Evolutionary conservation across 345 rosid species (phyloP).

Genomic region (Aurinia saxatilis): DNA sequence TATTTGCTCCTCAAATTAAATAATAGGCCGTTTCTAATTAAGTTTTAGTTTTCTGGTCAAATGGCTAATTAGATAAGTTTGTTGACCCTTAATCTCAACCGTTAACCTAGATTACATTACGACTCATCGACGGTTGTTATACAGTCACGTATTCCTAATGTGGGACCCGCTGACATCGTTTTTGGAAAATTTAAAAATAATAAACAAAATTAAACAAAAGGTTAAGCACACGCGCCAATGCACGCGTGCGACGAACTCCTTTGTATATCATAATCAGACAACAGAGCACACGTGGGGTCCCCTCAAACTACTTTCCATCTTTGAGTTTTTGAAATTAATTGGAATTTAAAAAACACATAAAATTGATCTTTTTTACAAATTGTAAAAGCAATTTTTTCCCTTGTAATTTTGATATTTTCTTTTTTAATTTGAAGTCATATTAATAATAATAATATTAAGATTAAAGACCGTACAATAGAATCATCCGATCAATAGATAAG

Average conservation of each 20-base stretch:
- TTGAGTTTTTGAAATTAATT: neutral
- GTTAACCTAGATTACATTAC: slow-evolving; percentile 18
- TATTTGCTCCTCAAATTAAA: neutral
- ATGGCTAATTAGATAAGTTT: slow-evolving; percentile 32
- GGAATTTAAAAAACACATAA: neutral
- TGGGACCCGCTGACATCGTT: slow-evolving; percentile 34
- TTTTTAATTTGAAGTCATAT: too few species aligned
- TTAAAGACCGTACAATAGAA: too few species aligned
- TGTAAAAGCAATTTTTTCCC: too few species aligned
- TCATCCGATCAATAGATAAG: too few species aligned
- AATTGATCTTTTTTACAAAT: too few species aligned
- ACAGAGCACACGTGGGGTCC: slow-evolving; percentile 30
- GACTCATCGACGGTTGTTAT: slow-evolving; percentile 23
- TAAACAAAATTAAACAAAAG: neutral
- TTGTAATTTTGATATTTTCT: too few species aligned
- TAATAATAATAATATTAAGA: too few species aligned
- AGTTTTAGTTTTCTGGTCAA: slow-evolving; percentile 33
- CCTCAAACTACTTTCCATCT: slow-evolving; percentile 15
- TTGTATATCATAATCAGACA: slow-evolving; percentile 1
- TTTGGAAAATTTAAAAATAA: neutral
- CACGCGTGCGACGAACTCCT: slow-evolving; percentile 29
- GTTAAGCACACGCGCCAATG: slow-evolving; percentile 31
- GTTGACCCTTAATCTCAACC: slow-evolving; percentile 33
- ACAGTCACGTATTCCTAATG: neutral
- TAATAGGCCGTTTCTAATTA: slow-evolving; percentile 12